Evolutionary conservation across 2,329 filamentous ascomycete species (phyloP), one percentile per base, ranked within the genome.

Genomic region (Ascochyta koolunga): DNA sequence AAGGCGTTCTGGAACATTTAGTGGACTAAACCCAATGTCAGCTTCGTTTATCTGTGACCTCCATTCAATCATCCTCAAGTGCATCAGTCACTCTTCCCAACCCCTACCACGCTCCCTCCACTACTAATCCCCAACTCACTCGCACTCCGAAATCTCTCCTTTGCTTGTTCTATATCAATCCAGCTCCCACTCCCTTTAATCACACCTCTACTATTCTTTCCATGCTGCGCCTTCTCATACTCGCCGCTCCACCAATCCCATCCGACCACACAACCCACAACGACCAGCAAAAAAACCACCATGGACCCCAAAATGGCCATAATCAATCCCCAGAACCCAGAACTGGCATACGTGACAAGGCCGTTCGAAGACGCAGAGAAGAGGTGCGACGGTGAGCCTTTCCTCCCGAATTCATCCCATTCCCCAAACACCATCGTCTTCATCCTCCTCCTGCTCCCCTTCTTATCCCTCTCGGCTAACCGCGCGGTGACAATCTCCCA

Each of bases 11-110:
- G 16, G 15, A 33, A 33, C 5, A 16, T 33, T n/a, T 10, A 33
- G n/a, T 33, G 9, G 31, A 16, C 31, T 16, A 33, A 9, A n/a
- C 8, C 31, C 31, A 33, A 16, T 9, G 7, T 9, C 31, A 33
- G n/a, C 15, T 33, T 33, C 31, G 8, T 16, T 16, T n/a, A 16
- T 16, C 31, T 2, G 7, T 9, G 9, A 16, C 31, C n/a, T 9
- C 15, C 8, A 15, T 33, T 8, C 3, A 5, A 5, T 15, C 31
- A 16, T 8, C 31, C n/a, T 33, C 16, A 15, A n/a, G 8, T 13
- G 11, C 13, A 18, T 65, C 50, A 73, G 64, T 73, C 70, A 57
- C 64, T 71, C 57, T 73, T 73, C 39, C 65, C 69, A 24, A 70
- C 58, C 13, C 69, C 70, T 7, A 72, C 65, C 18, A 71, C 65